Conservation (phyloP, 2,329 filamentous ascomycete species). For the Arthrobotrys megalospora region DNA sequence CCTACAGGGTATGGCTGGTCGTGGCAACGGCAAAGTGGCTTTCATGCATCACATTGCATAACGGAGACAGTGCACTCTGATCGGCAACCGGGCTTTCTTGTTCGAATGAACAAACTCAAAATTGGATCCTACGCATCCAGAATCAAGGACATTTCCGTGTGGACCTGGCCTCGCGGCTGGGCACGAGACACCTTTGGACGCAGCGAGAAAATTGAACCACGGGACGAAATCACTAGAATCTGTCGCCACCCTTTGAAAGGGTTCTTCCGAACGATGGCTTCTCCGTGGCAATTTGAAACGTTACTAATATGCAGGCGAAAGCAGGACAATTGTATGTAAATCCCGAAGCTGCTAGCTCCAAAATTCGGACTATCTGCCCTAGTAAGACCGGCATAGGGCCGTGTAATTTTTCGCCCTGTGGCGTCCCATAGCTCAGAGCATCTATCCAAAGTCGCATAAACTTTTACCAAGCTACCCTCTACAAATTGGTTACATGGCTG, state of each 20-base stretch:
- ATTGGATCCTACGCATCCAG: neutral
- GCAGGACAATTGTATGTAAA: neutral
- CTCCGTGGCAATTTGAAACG: neutral
- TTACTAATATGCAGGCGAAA: neutral
- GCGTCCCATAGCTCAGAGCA: neutral
- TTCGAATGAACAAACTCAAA: slow-evolving; percentile 7
- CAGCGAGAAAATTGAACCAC: neutral
- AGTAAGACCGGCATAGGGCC: slow-evolving; percentile 1
- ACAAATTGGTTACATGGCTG: neutral
- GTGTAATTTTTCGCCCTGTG: neutral
- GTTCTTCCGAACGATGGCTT: neutral
- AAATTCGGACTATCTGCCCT: neutral
- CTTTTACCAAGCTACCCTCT: neutral
- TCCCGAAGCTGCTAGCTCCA: neutral
- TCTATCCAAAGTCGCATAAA: too few relatives aligned
- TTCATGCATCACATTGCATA: slow-evolving; percentile 41
- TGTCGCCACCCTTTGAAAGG: neutral
- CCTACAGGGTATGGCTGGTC: slow-evolving; percentile 23
- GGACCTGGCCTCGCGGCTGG: neutral
- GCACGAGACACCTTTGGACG: neutral
- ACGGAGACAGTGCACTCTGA: slow-evolving; percentile 24
- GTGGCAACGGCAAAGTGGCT: slow-evolving; percentile 59
- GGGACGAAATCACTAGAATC: neutral
- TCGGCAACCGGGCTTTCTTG: slow-evolving; percentile 31
- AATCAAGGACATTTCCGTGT: neutral